A percentile compares a stretch with the other conserved stretches of the same genome.
phyloP scores from a whole-genome alignment of 83 land plant species.

The Picea abies region DNA sequence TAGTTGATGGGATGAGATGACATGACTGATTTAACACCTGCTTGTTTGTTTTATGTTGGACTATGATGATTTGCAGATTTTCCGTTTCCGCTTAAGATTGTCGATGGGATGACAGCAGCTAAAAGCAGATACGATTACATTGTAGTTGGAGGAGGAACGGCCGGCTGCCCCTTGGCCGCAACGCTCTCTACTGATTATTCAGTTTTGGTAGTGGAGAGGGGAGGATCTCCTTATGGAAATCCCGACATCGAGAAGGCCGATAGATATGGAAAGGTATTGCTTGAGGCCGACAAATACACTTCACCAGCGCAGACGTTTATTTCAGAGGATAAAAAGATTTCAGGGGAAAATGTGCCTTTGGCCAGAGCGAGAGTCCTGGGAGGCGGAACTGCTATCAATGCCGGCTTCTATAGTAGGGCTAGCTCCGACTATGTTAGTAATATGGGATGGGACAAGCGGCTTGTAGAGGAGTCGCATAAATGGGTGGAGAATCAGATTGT shows the following conservation, averaged over 20 bases:
- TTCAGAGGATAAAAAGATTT: constrained; percentile 38
- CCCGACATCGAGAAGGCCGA: constrained; percentile 23
- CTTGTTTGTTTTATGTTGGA: too few relatives aligned
- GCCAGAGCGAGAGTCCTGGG: constrained; percentile 52
- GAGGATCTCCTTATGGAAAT: constrained; percentile 18
- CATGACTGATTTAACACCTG: neutral
- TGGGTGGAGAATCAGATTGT: constrained; percentile 78
- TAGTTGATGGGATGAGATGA: neutral
- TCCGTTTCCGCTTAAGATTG: neutral
- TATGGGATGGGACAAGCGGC: constrained; percentile 24
- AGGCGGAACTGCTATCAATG: constrained; percentile 70
- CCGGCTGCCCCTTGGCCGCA: constrained; percentile 70
- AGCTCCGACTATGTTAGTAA: constrained; percentile 29
- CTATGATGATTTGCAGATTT: neutral
- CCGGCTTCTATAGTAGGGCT: constrained; percentile 24
- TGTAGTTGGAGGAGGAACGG: constrained; percentile 66
- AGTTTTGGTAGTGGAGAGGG: constrained; percentile 49
- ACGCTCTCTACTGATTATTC: constrained; percentile 33
- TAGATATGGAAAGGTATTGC: constrained; percentile 21
- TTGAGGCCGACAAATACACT: constrained; percentile 41
- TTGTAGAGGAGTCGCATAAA: constrained; percentile 57
- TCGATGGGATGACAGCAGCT: constrained; percentile 24
- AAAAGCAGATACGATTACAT: constrained; percentile 58
- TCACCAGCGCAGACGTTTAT: constrained; percentile 43
- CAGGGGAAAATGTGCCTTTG: too few relatives aligned